Evolutionary conservation across 1,139 yeast species (phyloP), one percentile per base, ranked within the genome.

Genomic region (Yamadazyma blattariae): DNA sequence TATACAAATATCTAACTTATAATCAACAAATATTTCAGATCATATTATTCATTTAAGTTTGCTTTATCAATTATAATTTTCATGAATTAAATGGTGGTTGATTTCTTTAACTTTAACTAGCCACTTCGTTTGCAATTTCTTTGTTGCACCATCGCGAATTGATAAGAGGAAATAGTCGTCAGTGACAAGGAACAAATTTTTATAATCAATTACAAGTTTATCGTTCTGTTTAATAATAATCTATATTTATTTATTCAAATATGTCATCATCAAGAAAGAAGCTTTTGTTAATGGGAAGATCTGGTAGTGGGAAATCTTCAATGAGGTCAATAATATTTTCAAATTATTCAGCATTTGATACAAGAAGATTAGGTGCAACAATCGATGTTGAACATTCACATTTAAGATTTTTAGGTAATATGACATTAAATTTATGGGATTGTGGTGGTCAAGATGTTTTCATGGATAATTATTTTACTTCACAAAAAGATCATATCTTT

Each of bases 401-500:
- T 60, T 67, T 92, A 36, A 68, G 97, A 38, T 90, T 92, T 54
- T 67, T 92, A 41, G 97, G 97, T 4, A 90, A 92, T 56, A 88
- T 92, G 95, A 89, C 97, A 1, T 71, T 92, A 38, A 92, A 92
- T 50, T 67, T 92, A 23, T 90, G 98, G 98, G 99, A 92, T 58
- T 92, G 98, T 63, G 99, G 98, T 47, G 96, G 95, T 3, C 99
- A 92, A 59, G 97, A 92, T 57, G 90, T 86, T 3, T 94, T 90
- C 51, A 90, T 94, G 87, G 97, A 90, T 54, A 90, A 89, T 60
- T 92, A 92, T 56, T 81, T 86, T 51, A 78, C 94, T 7, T 78
- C 85, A 39, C 92, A 90, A 55, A 76, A 90, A 54, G 95, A 86
- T 55, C 95, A 87, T 56, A 89, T 90, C 31, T 92, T 92, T 64